Evolutionary conservation across 2,329 filamentous ascomycete species (phyloP), one percentile per base, ranked within the genome.

Genomic region (Geosmithia putterillii): DNA sequence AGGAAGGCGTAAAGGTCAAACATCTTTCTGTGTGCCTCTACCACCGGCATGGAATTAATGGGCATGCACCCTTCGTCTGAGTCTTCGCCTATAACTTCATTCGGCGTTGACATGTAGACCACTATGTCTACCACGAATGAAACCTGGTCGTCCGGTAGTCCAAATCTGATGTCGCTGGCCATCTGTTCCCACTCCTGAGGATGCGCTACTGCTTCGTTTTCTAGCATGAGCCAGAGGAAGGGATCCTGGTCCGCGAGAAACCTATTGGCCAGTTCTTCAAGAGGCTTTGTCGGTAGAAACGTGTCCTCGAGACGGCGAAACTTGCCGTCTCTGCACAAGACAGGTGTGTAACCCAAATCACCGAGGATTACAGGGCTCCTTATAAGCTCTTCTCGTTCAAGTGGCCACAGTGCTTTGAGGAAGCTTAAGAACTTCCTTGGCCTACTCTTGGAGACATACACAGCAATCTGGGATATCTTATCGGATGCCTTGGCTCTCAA

Each of bases 201-300:
- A n/a, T 22, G 21, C 18, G 8, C 14, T 22, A 19, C 14, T 22
- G 22, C 14, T 40, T 22, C 19, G 32, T 20, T 14, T 14, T 36
- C 41, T 18, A 42, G 10, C 41, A 37, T 19, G 28, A 46, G 23
- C 40, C 40, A 40, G 17, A 25, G 41, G 34, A 21, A 41, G n/a
- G 10, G 17, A 5, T 21, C 20, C 28, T 19, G 17, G 25, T 22
- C 22, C 34, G 36, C 22, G 23, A 43, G 36, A 42, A 40, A 32
- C 43, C 42, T 46, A 20, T 40, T 23, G 36, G 19, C 12, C 15
- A 37, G 17, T 9, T 38, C 34, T 22, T 32, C 28, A 19, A 43
- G 36, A 15, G 41, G 23, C 14, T 35, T n/a, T 23, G 20, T 43
- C 9, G 28, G 38, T 17, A 46, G 19, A 25, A 28, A 40, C 1